Conservation (phyloP, 345 rosid species). For the rapeseed (Brassica napus) region Da-Ae NC_063442.1:24167001-24167500, state of each 20-base stretch:
- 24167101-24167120: constrained; percentile 76
- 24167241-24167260: background rate
- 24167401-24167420: background rate
- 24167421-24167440: background rate
- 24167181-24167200: background rate
- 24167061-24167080: constrained; percentile 78
- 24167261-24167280: background rate
- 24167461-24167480: constrained; percentile 58
- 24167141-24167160: constrained; percentile 62
- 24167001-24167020: constrained; percentile 99
- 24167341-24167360: background rate
- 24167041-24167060: constrained; percentile 66
- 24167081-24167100: constrained; percentile 85
- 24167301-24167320: background rate
- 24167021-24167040: constrained; percentile 85
- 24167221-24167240: constrained; percentile 3
- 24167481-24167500: constrained; percentile 96
- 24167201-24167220: background rate
- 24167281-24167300: background rate
- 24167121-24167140: constrained; percentile 96
- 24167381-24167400: constrained; percentile 2
- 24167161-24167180: background rate
- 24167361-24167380: background rate
- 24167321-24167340: background rate
- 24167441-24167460: background rate